phyloP scores from a whole-genome alignment of 768 basidiomycete genomes.

The Baorangia bicolor region DNA sequence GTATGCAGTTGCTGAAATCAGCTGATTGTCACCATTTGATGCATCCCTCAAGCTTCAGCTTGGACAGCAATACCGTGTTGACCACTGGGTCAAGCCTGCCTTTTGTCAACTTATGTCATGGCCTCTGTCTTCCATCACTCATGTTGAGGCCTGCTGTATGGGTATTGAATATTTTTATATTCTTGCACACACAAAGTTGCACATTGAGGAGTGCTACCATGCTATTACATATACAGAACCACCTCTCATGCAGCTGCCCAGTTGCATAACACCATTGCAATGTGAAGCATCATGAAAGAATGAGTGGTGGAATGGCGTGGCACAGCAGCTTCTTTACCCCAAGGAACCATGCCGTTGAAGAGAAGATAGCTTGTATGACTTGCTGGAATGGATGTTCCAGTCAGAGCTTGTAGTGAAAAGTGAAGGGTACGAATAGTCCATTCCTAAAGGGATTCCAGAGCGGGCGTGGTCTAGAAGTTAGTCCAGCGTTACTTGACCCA shows the following conservation, averaged over 20 bases:
- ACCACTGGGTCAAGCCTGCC: slow-evolving; percentile 11
- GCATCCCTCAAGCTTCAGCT: slow-evolving; percentile 5
- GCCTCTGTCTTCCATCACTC: slow-evolving; percentile 7
- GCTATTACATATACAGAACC: slow-evolving; percentile 9
- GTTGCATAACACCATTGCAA: neutral
- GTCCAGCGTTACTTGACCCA: too few relatives aligned
- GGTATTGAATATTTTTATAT: slow-evolving; percentile 1
- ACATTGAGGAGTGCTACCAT: neutral
- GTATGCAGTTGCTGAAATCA: slow-evolving; percentile 6
- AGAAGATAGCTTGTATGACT: too few relatives aligned
- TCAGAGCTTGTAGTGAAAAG: too few relatives aligned
- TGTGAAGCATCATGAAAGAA: neutral
- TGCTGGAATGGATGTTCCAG: too few relatives aligned
- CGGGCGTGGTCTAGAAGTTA: too few relatives aligned
- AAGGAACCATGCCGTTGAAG: neutral
- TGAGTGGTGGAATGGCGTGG: slow-evolving; percentile 13
- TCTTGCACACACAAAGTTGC: neutral
- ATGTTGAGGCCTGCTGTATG: neutral
- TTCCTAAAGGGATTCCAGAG: too few relatives aligned
- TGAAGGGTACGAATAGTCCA: too few relatives aligned
- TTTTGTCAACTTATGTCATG: slow-evolving; percentile 1
- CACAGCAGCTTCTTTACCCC: neutral
- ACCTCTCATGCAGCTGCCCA: neutral
- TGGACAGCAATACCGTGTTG: neutral
- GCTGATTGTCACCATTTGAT: neutral